Evolutionary conservation across 2,329 filamentous ascomycete species (phyloP).

Genomic region (Aspergillus ustus): DNA sequence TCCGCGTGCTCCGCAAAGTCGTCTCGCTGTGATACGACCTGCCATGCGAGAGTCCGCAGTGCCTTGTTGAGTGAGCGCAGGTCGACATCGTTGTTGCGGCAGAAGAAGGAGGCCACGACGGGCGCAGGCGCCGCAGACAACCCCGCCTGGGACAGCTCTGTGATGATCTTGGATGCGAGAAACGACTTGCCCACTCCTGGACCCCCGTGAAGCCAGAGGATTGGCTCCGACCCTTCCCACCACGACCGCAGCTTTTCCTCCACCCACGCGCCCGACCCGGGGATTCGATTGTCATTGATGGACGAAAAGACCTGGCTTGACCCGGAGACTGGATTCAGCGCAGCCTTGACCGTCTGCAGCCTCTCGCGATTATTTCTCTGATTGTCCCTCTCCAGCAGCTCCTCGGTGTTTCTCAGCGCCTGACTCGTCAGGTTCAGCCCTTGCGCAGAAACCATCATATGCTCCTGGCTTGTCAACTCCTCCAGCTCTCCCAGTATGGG

Average conservation of each 20-base stretch:
- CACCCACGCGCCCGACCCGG: neutral
- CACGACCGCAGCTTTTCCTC: neutral
- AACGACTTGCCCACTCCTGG: slow-evolving; percentile 22
- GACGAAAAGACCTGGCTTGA: neutral
- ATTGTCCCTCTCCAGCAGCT: neutral
- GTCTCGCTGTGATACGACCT: slow-evolving; percentile 5
- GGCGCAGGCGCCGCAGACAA: neutral
- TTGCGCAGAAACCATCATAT: slow-evolving; percentile 19
- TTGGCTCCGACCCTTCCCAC: slow-evolving; percentile 8
- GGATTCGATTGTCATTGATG: neutral
- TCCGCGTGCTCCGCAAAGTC: slow-evolving; percentile 12
- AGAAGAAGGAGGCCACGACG: slow-evolving; percentile 20
- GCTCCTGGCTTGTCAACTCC: slow-evolving; percentile 18
- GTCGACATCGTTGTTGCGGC: slow-evolving; percentile 21
- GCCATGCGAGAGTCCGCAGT: slow-evolving; percentile 19
- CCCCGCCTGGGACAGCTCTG: neutral
- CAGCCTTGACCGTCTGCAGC: neutral
- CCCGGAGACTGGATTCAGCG: neutral
- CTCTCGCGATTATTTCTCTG: neutral
- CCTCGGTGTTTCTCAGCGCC: neutral
- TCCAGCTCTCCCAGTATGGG: slow-evolving; percentile 9
- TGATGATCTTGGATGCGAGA: slow-evolving; percentile 21
- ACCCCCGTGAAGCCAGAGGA: slow-evolving; percentile 23
- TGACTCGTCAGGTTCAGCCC: slow-evolving; percentile 12
- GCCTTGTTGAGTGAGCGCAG: slow-evolving; percentile 21